A percentile compares a stretch with the other conserved stretches of the same genome.
Evolutionary conservation across 2,329 filamentous ascomycete species (phyloP).

Genomic region (Aspergillus sp.): DNA sequence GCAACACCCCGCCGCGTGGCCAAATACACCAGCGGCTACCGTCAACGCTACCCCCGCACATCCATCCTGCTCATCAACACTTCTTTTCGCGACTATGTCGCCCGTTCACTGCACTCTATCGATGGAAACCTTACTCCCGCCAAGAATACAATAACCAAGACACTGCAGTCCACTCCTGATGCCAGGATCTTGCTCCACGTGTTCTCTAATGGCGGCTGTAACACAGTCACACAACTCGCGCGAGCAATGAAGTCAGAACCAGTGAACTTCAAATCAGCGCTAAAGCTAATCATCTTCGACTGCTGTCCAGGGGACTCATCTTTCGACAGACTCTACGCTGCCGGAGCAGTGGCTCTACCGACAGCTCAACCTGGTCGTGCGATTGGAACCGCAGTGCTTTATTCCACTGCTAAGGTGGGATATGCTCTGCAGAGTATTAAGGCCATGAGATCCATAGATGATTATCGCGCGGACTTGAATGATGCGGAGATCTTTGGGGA

Average conservation of each 20-base stretch:
- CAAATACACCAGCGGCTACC: constrained; percentile 18
- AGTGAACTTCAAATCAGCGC: background rate
- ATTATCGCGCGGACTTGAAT: constrained; percentile 21
- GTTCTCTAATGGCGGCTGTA: constrained; percentile 21
- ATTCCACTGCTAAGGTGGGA: constrained; percentile 19
- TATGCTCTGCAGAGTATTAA: constrained; percentile 16
- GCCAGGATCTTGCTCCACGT: constrained; percentile 15
- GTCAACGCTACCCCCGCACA: constrained; percentile 1
- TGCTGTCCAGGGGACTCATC: constrained; percentile 17
- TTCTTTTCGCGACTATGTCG: constrained; percentile 7
- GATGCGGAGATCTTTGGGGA: constrained; percentile 19
- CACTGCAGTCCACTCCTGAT: background rate
- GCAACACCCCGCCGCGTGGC: constrained; percentile 14
- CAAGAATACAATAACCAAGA: background rate
- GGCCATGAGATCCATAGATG: constrained; percentile 15
- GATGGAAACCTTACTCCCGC: constrained; percentile 10
- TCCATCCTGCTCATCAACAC: constrained; percentile 17
- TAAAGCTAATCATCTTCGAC: constrained; percentile 15
- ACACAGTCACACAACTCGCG: constrained; percentile 13
- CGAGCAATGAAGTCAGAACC: background rate
- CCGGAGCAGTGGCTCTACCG: constrained; percentile 16
- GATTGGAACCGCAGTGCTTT: constrained; percentile 18
- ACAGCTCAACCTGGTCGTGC: constrained; percentile 10
- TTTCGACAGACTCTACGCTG: constrained; percentile 13
- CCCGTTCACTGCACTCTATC: constrained; percentile 1